Evolutionary conservation across 495 filamentous ascomycete genomes (phyloP).

Genomic region (Penicillium crystallinum): DNA sequence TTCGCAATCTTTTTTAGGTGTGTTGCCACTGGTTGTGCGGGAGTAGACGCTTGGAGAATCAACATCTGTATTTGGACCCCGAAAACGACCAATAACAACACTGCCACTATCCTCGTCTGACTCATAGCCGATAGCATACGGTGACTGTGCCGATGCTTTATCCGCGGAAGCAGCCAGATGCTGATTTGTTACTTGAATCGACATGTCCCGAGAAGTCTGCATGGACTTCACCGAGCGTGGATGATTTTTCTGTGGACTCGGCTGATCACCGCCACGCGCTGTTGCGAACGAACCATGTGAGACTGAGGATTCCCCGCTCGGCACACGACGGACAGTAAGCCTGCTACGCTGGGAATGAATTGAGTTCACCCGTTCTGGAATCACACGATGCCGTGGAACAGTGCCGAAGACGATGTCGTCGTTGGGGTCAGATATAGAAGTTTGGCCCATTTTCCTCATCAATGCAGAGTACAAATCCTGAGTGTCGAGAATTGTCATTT

Average conservation of each 20-base stretch:
- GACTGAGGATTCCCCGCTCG: constrained; percentile 32
- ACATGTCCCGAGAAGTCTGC: not conserved
- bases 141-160: not conserved
- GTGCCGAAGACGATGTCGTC: constrained; percentile 29
- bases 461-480: constrained; percentile 69
- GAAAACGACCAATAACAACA: constrained; percentile 13
- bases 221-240: not conserved
- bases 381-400: constrained; percentile 27
- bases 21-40: constrained; percentile 45
- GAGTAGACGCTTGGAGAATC: constrained; percentile 51
- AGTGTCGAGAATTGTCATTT: constrained; percentile 46
- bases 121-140: constrained; percentile 5
- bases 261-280: constrained; percentile 17
- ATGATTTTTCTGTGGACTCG: constrained; percentile 18
- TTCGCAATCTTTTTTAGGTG: constrained; percentile 22
- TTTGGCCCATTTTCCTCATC: constrained; percentile 56
- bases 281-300: constrained; percentile 30
- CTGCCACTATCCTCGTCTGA: constrained; percentile 20
- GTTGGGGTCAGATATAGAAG: constrained; percentile 22
- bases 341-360: constrained; percentile 26
- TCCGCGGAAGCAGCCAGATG: not conserved
- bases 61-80: not conserved
- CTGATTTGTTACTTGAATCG: not conserved
- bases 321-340: constrained; percentile 26
- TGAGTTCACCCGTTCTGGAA: constrained; percentile 31